phyloP scores from a whole-genome alignment of 371 early-diverging fungal genomes.

The Rhizopus sp. region DNA sequence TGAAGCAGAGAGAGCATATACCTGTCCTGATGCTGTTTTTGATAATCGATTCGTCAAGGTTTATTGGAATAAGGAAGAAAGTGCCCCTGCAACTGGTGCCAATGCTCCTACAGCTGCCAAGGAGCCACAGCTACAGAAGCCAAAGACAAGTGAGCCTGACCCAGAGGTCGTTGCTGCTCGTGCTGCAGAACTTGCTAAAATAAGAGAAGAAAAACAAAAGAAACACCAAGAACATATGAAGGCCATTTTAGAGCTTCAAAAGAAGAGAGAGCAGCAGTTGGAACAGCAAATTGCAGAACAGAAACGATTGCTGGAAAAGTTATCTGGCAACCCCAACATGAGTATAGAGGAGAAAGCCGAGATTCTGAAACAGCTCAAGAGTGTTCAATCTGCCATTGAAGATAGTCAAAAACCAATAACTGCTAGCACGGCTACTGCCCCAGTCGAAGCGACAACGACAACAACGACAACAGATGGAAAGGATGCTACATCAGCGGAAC shows the following conservation, averaged over 20 bases:
- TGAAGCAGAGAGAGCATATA: constrained; percentile 77
- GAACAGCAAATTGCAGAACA: constrained; percentile 65
- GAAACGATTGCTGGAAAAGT: constrained; percentile 58
- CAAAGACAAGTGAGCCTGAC: constrained; percentile 37
- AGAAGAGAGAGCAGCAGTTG: constrained; percentile 59
- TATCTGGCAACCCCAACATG: constrained; percentile 53
- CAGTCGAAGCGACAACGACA: constrained; percentile 2
- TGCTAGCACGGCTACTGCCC: constrained; percentile 7
- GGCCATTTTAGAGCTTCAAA: constrained; percentile 57
- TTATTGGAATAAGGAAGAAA: constrained; percentile 65
- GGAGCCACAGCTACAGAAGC: constrained; percentile 10
- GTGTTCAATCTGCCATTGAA: constrained; percentile 37
- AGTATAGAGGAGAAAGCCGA: constrained; percentile 54
- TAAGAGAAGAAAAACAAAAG: constrained; percentile 40
- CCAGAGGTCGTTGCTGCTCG: constrained; percentile 49
- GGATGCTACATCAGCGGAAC: constrained; percentile 41
- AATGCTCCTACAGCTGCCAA: neutral
- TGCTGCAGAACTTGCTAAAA: constrained; percentile 45
- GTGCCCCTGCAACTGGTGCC: constrained; percentile 3
- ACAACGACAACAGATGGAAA: constrained; percentile 3
- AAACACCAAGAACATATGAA: constrained; percentile 59
- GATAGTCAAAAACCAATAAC: constrained; percentile 17
- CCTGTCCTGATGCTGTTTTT: constrained; percentile 82
- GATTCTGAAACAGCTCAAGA: constrained; percentile 46
- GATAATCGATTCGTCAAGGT: constrained; percentile 89